These are phyloP conservation scores for Xylariaceae sp. DNA, from an alignment of 2,329 filamentous ascomycete species.

Conservation along the genomic window DNA sequence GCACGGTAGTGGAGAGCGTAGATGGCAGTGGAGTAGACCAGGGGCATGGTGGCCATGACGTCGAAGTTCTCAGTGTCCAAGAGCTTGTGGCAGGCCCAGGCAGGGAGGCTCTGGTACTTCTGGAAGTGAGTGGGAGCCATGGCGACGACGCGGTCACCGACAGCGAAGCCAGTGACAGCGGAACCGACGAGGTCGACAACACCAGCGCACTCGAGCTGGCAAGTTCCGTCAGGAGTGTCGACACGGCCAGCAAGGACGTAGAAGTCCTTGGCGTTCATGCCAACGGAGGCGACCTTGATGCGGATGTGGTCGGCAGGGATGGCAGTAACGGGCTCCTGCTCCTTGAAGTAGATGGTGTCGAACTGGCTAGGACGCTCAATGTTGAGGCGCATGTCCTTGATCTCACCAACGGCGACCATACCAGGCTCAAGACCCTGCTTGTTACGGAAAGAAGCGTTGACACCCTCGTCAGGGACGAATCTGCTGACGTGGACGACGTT, in stretches of 20 bases:
- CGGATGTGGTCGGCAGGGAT: background rate
- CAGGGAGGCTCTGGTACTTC: constrained; percentile 27
- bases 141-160: constrained; percentile 29
- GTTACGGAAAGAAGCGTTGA: constrained; percentile 9
- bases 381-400: background rate
- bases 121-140: constrained; percentile 23
- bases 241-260: constrained; percentile 13
- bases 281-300: constrained; percentile 12
- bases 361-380: constrained; percentile 11
- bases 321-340: background rate
- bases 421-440: constrained; percentile 6
- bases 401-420: background rate
- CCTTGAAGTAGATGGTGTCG: constrained; percentile 15
- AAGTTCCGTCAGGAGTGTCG: constrained; percentile 13
- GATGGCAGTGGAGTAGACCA: constrained; percentile 31
- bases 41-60: constrained; percentile 21
- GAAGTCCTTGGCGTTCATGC: constrained; percentile 17
- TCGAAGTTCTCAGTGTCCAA: constrained; percentile 18
- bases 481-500: constrained; percentile 14
- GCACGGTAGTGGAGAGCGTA: constrained; percentile 32
- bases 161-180: constrained; percentile 26
- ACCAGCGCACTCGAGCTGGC: constrained; percentile 19
- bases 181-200: constrained; percentile 23
- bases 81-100: constrained; percentile 24
- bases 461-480: constrained; percentile 13